These are phyloP conservation scores for Collariella sp. DNA, from an alignment of 495 filamentous ascomycete genomes.

Conservation along the genomic window DNA sequence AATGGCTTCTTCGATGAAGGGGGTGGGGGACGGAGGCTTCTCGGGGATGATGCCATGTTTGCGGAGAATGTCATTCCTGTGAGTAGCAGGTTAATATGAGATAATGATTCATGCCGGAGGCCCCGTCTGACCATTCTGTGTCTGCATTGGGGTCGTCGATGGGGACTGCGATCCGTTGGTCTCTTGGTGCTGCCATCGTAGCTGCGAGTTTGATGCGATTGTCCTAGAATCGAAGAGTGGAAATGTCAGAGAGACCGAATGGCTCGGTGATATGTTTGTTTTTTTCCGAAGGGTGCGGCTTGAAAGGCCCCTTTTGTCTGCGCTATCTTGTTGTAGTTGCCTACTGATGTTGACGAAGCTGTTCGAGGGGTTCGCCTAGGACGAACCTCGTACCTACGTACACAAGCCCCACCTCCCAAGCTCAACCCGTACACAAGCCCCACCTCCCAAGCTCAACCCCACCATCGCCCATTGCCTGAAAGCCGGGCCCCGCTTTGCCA, in stretches of 20 bases:
- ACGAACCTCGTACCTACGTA: neutral
- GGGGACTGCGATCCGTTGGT: constrained; percentile 62
- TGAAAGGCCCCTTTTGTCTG: neutral
- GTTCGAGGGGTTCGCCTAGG: neutral
- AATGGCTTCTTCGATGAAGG: constrained; percentile 92
- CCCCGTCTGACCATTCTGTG: constrained; percentile 74
- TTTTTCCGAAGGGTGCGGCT: too few relatives aligned
- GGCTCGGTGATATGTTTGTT: neutral
- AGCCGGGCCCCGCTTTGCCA: constrained; percentile 4
- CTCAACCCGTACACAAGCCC: neutral
- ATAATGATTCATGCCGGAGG: neutral
- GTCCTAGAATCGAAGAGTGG: too few relatives aligned
- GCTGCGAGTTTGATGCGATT: too few relatives aligned
- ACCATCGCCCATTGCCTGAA: neutral
- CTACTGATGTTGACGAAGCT: constrained; percentile 1
- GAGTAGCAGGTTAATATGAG: constrained; percentile 11
- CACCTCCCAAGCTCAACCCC: neutral
- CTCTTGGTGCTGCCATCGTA: constrained; percentile 65
- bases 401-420: neutral
- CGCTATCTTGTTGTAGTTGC: constrained; percentile 1
- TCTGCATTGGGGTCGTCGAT: constrained; percentile 94
- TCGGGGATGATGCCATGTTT: constrained; percentile 94
- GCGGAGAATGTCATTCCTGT: constrained; percentile 96
- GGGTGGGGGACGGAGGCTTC: constrained; percentile 88
- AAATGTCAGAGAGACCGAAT: too few relatives aligned